A percentile compares a stretch with the other conserved stretches of the same genome.
phyloP scores from a whole-genome alignment of 164 flowering plant species.

The Platanus orientalis region DNA sequence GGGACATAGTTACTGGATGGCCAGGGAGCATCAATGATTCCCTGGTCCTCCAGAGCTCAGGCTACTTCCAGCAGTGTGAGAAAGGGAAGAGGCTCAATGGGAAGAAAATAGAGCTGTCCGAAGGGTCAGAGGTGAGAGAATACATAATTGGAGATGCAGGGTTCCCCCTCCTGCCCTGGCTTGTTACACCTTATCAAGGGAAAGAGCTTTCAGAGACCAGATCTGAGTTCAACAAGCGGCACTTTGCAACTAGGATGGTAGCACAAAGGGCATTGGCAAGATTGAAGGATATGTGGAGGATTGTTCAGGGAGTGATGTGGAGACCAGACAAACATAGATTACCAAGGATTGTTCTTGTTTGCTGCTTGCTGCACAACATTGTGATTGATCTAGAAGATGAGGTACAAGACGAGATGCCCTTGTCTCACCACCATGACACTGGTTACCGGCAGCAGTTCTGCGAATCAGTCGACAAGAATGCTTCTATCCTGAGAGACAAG shows the following conservation, averaged over 20 bases:
- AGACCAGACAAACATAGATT: slow-evolving; percentile 79
- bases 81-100: slow-evolving; percentile 68
- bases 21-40: slow-evolving; percentile 75
- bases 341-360: slow-evolving; percentile 79
- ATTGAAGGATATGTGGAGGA: slow-evolving; percentile 82
- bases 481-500: slow-evolving; percentile 46
- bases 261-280: slow-evolving; percentile 70
- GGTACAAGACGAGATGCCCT: slow-evolving; percentile 45
- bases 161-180: slow-evolving; percentile 75
- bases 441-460: slow-evolving; percentile 46
- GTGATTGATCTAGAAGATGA: slow-evolving; percentile 77
- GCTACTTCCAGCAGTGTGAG: slow-evolving; percentile 55
- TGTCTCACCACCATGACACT: slow-evolving; percentile 50
- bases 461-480: slow-evolving; percentile 30
- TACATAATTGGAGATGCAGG: slow-evolving; percentile 73
- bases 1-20: slow-evolving; percentile 81
- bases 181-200: slow-evolving; percentile 70
- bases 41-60: slow-evolving; percentile 46
- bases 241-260: slow-evolving; percentile 57
- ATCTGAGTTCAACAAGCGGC: slow-evolving; percentile 68
- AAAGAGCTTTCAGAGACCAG: slow-evolving; percentile 40
- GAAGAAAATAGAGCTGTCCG: slow-evolving; percentile 34
- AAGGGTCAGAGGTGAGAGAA: slow-evolving; percentile 60
- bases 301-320: slow-evolving; percentile 82
- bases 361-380: slow-evolving; percentile 91